Base-by-base conservation (phyloP, 2,329 filamentous ascomycete species). In the Blumeria graminis region DNA sequence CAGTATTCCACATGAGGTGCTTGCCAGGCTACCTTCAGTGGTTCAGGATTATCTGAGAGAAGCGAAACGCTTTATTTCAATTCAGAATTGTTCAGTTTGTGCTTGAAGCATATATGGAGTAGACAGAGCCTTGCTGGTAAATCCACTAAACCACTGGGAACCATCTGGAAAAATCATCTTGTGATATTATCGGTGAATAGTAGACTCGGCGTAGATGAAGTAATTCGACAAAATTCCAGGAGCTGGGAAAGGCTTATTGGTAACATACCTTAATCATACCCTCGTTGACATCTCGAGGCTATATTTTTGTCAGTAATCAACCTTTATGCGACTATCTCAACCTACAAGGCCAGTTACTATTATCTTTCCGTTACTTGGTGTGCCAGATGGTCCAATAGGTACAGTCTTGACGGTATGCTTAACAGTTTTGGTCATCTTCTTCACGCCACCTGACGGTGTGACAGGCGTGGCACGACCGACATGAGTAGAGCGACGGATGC, bases 211-310 rank as follows among this genome's bases (percentile, higher is more conserved):
- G 58, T 58, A 57, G 59, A 60, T 61, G 57, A 76, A 72, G 76
- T 80, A 82, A 76, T 79, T 80, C 79, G 76, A 77, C 74, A 72
- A 76, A 81, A 84, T 76, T 80, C 80, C 78, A 76, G 76, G 76
- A 80, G 75, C 71, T 68, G 71, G 69, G 72, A 71, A 68, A 72
- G 78, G 81, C 82, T 82, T 76, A 84, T 79, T 76, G 81, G 88
- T 84, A 88, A 98, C 92, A 93, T 98, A 98, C 92, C 92, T 98
- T 96, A 76, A 98, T 93, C 82, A 93, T 86, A 74, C 74, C 75
- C 78, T 96, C 90, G 73, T 81, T 86, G 71, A 98, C 88, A 81
- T 98, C 92, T 75, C 83, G 82, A 70, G 92, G 92, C 87, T 96
- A 51, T 63, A 52, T 16, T 48, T 38, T 54, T 35, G 43, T 62